Evolutionary conservation across 768 basidiomycete species (phyloP), one percentile per base, ranked within the genome.

Genomic region (Naganishia vishniacii): DNA sequence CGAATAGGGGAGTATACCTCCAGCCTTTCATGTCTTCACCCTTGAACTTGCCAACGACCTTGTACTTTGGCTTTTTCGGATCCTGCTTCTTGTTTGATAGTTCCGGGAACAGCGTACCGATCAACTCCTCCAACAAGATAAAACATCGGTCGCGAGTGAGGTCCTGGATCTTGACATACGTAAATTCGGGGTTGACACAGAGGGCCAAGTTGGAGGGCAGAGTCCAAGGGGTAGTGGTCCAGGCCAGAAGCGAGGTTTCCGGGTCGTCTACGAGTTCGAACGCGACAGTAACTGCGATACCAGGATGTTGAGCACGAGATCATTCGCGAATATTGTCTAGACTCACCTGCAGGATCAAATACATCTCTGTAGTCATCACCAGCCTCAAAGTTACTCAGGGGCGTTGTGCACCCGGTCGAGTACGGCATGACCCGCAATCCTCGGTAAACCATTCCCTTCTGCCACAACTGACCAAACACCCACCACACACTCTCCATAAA

Each of bases 401-500:
- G 94, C 0, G 95, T 99, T 0, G 91, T 92, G 72, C 88, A 88
- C 12, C 91, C 95, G 0, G 90, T 91, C 12, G 95, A 95, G 77
- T 99, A 99, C 1, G 95, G 95, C 92, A 99, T 95, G 67, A 99
- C 95, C 64, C 84, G 83, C 68, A 93, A 80, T 0, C 95, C 95
- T 16, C 91, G 84, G 78, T 99, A 99, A 18, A 99, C 92, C 79
- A 92, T 79, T 5, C 82, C 85, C 77, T 91, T 94, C 73, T 91
- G 84, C 83, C 86, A 94, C n/a, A 99, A 83, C 75, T 92, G 86
- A 59, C 84, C 81, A 78, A 99, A 99, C 9, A 90, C 95, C 95
- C 95, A 99, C 95, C 95, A 99, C 12, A 95, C 90, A 48, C 86
- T 87, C 81, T 99, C 95, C 95, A 99, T 98, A 78, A 89, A 99